Conservation (phyloP, 805 yeast genomes). For the Starmerella bombicola region DNA sequence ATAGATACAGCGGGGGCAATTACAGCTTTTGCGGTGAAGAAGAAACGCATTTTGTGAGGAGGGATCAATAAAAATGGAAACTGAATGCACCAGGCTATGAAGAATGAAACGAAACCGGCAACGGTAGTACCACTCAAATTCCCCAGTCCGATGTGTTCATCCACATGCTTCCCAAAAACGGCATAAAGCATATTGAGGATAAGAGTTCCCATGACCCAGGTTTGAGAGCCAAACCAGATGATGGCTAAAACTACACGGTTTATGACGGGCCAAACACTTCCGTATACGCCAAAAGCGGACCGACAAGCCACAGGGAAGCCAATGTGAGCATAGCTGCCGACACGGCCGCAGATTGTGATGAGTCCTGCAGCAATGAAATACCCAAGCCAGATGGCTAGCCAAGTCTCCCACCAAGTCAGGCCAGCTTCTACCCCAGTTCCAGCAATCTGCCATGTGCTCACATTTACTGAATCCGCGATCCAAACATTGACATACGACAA, state of each 20-base stretch:
- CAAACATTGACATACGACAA: conserved; percentile 67
- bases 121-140: conserved; percentile 52
- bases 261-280: conserved; percentile 76
- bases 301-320: conserved; percentile 76
- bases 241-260: conserved; percentile 80
- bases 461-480: conserved; percentile 82
- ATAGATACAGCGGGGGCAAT: conserved; percentile 74
- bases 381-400: conserved; percentile 84
- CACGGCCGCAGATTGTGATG: conserved; percentile 57
- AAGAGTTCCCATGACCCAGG: conserved; percentile 76
- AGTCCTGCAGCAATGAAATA: conserved; percentile 58
- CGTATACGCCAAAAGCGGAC: conserved; percentile 76
- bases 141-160: conserved; percentile 39
- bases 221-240: conserved; percentile 81
- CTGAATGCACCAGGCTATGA: conserved; percentile 68
- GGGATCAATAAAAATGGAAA: conserved; percentile 71
- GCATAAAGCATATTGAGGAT: conserved; percentile 64
- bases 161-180: conserved; percentile 37
- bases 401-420: conserved; percentile 80
- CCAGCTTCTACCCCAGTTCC: conserved; percentile 71
- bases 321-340: conserved; percentile 70
- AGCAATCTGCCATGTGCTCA: conserved; percentile 86
- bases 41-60: conserved; percentile 70
- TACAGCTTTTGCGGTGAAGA: conserved; percentile 70
- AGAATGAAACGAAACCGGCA: conserved; percentile 60